phyloP scores from a whole-genome alignment of 2,329 filamentous ascomycete species.

The Botrytis sinoallii region DNA sequence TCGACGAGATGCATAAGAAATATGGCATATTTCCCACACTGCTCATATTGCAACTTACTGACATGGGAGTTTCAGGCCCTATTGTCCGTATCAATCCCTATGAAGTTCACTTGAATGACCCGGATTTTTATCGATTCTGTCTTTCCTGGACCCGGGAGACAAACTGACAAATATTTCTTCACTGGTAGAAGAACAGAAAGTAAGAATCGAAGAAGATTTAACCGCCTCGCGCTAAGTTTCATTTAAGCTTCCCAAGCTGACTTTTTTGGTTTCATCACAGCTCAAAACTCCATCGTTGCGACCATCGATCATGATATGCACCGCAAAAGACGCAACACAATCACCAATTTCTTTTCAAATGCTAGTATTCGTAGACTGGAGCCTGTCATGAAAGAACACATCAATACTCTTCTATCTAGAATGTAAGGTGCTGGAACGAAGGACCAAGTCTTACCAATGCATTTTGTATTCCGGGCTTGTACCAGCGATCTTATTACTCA shows the following conservation, averaged over 20 bases:
- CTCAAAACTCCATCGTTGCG: slow-evolving; percentile 21
- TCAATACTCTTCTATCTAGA: not conserved
- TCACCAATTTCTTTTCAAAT: not conserved
- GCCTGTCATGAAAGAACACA: not conserved
- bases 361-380: not conserved
- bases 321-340: not conserved
- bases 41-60: not conserved
- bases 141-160: not conserved
- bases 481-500: not conserved
- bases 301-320: not conserved
- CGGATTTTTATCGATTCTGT: not conserved
- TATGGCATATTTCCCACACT: not conserved
- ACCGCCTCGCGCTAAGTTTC: not conserved
- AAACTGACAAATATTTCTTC: not conserved
- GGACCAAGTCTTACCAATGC: not conserved
- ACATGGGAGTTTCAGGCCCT: not conserved
- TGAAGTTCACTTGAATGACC: not conserved
- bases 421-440: not conserved
- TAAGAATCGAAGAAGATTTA: not conserved
- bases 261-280: not conserved
- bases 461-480: not conserved
- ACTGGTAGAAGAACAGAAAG: not conserved
- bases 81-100: not conserved
- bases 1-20: not conserved
- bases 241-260: not conserved